These are phyloP conservation scores for Xylaria multiplex DNA, from an alignment of 2,329 filamentous ascomycete genomes.

Conservation along the genomic window DNA sequence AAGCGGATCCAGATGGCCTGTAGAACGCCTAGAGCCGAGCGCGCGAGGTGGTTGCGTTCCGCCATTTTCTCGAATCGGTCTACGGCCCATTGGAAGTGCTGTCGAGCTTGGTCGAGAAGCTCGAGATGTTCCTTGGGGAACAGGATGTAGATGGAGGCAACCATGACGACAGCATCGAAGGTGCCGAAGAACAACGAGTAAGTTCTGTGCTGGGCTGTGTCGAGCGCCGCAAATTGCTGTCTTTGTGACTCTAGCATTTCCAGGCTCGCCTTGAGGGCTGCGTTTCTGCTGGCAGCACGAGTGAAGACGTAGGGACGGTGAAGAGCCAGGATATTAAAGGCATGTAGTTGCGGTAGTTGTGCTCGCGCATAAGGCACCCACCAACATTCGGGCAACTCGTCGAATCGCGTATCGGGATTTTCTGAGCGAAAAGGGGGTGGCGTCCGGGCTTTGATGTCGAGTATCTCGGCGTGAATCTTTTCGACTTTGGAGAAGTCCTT, in stretches of 20 bases:
- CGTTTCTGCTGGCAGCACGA: slow-evolving; percentile 61
- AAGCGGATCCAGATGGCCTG: slow-evolving; percentile 65
- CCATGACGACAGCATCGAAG: slow-evolving; percentile 70
- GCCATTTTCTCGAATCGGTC: slow-evolving; percentile 68
- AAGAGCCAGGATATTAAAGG: slow-evolving; percentile 67
- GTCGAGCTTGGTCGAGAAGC: slow-evolving; percentile 57
- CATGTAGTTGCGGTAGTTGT: slow-evolving; percentile 59
- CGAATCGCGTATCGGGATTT: slow-evolving; percentile 67
- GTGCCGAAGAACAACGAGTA: slow-evolving; percentile 70
- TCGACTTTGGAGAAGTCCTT: slow-evolving; percentile 65
- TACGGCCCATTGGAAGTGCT: slow-evolving; percentile 69
- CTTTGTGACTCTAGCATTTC: slow-evolving; percentile 66
- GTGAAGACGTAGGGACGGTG: slow-evolving; percentile 72
- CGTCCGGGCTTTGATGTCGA: slow-evolving; percentile 58
- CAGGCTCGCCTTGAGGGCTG: slow-evolving; percentile 66
- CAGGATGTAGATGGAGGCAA: slow-evolving; percentile 69
- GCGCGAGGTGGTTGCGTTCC: slow-evolving; percentile 63
- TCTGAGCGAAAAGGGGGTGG: slow-evolving; percentile 64
- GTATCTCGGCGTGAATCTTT: slow-evolving; percentile 61
- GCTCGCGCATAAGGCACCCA: slow-evolving; percentile 63
- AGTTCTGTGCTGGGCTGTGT: slow-evolving; percentile 62
- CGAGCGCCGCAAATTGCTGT: slow-evolving; percentile 59
- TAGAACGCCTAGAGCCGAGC: slow-evolving; percentile 64
- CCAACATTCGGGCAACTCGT: slow-evolving; percentile 60
- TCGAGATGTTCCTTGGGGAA: slow-evolving; percentile 66